phyloP scores from a whole-genome alignment of 208 protist species.

The Vickermania ingenoplastis region DNA sequence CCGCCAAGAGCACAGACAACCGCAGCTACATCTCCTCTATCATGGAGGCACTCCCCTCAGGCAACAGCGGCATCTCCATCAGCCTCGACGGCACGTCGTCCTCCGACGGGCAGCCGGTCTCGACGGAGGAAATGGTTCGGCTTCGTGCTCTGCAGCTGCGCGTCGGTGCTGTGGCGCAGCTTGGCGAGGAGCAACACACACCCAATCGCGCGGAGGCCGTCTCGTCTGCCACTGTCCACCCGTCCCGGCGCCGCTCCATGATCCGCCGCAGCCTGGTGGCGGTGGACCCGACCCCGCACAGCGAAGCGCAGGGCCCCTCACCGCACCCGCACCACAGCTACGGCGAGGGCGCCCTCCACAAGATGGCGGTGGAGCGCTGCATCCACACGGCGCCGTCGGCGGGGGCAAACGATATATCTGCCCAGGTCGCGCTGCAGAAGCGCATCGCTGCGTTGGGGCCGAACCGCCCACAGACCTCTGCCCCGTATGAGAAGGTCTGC shows the following conservation, averaged over 20 bases:
- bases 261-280: neutral
- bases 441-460: neutral
- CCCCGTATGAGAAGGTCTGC: neutral
- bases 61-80: neutral
- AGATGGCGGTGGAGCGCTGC: neutral
- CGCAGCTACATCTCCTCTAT: neutral
- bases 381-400: neutral
- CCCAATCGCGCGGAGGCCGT: neutral
- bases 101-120: neutral
- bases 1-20: neutral
- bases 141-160: neutral
- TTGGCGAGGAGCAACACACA: neutral
- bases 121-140: neutral
- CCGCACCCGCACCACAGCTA: neutral
- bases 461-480: neutral
- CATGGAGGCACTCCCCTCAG: neutral
- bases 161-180: neutral
- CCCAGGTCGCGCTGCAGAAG: constrained; percentile 6
- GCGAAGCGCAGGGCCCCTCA: neutral
- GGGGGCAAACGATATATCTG: neutral
- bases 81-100: neutral
- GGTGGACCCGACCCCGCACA: neutral
- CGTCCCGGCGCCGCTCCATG: neutral
- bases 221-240: neutral
- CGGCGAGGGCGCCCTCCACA: neutral